phyloP scores from a whole-genome alignment of 2,329 filamentous ascomycete genomes.

The Kalaharituber pfeilii region DNA sequence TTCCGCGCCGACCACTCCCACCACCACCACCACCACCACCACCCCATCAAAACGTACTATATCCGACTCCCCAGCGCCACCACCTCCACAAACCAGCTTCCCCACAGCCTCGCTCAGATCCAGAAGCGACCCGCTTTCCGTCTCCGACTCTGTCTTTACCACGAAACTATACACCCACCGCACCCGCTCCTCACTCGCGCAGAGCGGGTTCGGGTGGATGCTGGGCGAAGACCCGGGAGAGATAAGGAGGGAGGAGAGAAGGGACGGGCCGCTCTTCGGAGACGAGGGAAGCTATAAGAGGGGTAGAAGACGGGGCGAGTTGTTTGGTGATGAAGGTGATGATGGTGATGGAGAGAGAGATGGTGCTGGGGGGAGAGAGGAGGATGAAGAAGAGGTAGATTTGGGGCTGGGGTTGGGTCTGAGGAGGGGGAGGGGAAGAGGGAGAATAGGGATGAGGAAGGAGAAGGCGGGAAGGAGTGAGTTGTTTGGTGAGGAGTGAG shows the following conservation, averaged over 20 bases:
- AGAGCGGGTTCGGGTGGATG: constrained; percentile 23
- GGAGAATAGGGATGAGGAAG: not conserved
- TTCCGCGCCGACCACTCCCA: too few relatives aligned
- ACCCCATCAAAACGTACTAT: too few relatives aligned
- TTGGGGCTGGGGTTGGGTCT: not conserved
- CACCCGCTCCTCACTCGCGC: constrained; percentile 19
- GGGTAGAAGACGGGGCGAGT: not conserved
- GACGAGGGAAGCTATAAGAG: not conserved
- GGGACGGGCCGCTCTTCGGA: not conserved
- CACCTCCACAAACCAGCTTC: not conserved
- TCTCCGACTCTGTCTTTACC: too few relatives aligned
- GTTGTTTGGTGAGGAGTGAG: not conserved
- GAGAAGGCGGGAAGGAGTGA: not conserved
- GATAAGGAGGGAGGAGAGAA: not conserved
- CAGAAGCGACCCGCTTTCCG: not conserved
- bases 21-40: not conserved
- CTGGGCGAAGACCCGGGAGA: constrained; percentile 19
- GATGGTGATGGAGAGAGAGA: not conserved
- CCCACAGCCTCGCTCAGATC: not conserved
- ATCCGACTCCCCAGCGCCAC: too few relatives aligned
- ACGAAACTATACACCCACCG: constrained; percentile 10
- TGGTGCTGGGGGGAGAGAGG: not conserved
- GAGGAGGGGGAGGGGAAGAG: not conserved
- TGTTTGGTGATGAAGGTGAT: not conserved
- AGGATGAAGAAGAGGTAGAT: not conserved